Base-by-base conservation (phyloP, 176 grass and related monocot genomes). In the Rhynchospora pubera region DNA sequence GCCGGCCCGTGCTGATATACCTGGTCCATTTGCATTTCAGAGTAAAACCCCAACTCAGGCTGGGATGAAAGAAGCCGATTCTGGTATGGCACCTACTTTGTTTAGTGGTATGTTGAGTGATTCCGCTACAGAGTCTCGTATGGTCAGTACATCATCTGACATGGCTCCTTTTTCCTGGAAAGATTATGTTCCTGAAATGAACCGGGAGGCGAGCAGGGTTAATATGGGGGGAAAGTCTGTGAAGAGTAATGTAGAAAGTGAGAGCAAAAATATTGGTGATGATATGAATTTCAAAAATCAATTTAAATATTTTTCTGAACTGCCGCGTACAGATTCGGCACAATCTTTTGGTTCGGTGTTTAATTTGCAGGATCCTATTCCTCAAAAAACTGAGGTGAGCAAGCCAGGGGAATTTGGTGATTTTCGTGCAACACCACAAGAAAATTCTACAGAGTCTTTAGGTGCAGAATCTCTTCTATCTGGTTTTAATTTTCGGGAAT, bases 361-460 rank as follows among this genome's bases (percentile, higher is more conserved):
- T 62, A 81, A 64, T 81, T 81, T 81, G n/a, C 12, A 50, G 0
- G 42, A 81, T 65, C 52, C 11, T 75, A 28, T 75, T 75, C 45
- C 47, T 53, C 12, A 75, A 75, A 51, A 15, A 6, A 53, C 47
- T 21, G 71, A 75, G 47, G 71, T 11, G 47, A 75, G 71, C 22
- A 75, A 52, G 5, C n/a, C 14, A 52, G 70, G 45, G 6, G 39
- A 71, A 53, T 75, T 55, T 30, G 45, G 45, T 75, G 71, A 28
- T 53, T 53, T 53, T 75, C 46, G 28, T 75, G 71, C 19, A 8
- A 53, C 1, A 4, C 23, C 22, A 30, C 7, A 15, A 69, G 47
- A 75, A 75, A 75, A 53, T 7, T 53, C 71, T 51, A 75, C 22
- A 53, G 5, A 14, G 71, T 26, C 69, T 51, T 52, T 74, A 2